Percentiles rank a stretch among this genome's conserved stretches.
phyloP scores from a whole-genome alignment of 2,329 filamentous ascomycete genomes.

The Dothidotthia symphoricarpi region DNA sequence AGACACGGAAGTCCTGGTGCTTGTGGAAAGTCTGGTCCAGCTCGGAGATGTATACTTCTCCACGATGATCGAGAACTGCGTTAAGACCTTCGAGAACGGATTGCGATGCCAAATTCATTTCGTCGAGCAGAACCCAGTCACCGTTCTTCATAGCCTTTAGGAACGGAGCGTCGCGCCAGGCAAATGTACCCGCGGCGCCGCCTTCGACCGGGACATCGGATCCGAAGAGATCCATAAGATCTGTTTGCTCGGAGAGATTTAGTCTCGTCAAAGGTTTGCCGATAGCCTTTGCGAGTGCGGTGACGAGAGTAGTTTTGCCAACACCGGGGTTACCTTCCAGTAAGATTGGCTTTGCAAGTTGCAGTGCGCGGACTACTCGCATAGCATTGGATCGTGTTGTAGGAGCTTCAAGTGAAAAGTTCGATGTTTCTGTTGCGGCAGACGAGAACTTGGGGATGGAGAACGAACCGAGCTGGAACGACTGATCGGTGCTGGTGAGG shows the following conservation, averaged over 20 bases:
- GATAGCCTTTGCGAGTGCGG: constrained; percentile 75
- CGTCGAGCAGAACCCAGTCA: constrained; percentile 93
- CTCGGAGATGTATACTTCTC: constrained; percentile 92
- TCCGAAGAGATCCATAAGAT: constrained; percentile 95
- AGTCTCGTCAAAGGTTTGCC: constrained; percentile 85
- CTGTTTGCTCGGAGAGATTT: constrained; percentile 96
- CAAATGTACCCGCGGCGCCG: constrained; percentile 84
- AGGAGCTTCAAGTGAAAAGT: constrained; percentile 80
- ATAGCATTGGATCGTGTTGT: constrained; percentile 89
- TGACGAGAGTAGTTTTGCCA: constrained; percentile 91
- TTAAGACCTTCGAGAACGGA: constrained; percentile 95
- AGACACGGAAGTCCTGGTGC: constrained; percentile 87
- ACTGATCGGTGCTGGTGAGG: constrained; percentile 54
- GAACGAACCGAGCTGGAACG: constrained; percentile 73
- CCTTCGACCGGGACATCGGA: constrained; percentile 95
- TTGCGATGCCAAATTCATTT: constrained; percentile 98
- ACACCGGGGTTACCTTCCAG: constrained; percentile 97
- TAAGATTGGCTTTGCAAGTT: constrained; percentile 85
- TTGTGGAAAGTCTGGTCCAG: constrained; percentile 90
- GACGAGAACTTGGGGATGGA: constrained; percentile 56
- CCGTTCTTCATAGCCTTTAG: constrained; percentile 94
- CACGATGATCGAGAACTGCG: constrained; percentile 92
- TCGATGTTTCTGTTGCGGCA: constrained; percentile 50
- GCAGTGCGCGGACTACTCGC: constrained; percentile 83
- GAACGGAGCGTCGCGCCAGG: constrained; percentile 94